phyloP scores from a whole-genome alignment of 306 rosid genomes.

The Vigna hirtella region DNA sequence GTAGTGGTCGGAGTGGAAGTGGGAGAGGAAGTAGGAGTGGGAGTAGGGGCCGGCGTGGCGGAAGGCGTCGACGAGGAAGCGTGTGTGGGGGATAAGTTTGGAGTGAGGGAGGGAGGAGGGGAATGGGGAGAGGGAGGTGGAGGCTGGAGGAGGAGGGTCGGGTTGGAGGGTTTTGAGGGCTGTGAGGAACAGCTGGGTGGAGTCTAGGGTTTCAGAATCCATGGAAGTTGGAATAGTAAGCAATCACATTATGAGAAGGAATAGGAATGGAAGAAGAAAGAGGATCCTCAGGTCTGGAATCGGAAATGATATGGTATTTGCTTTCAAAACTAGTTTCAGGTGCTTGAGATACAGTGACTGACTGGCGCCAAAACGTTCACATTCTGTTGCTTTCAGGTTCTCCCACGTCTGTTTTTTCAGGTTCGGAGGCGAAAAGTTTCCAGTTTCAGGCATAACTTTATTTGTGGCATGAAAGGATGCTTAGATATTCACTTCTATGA shows the following conservation, averaged over 20 bases:
- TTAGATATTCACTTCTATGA: background rate
- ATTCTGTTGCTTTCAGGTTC: too few species aligned
- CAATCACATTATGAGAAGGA: background rate
- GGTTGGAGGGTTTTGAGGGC: constrained; percentile 54
- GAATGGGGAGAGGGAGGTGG: constrained; percentile 36
- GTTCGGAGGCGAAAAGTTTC: background rate
- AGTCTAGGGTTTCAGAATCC: constrained; percentile 62
- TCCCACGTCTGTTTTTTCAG: too few species aligned
- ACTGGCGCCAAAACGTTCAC: background rate
- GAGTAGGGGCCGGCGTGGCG: constrained; percentile 63
- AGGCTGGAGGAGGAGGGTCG: background rate
- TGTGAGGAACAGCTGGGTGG: constrained; percentile 56
- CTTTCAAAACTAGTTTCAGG: background rate
- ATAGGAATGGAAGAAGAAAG: background rate
- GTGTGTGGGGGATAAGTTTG: constrained; percentile 81
- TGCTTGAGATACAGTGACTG: background rate
- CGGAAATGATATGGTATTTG: background rate
- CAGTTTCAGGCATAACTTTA: background rate
- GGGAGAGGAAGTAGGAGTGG: constrained; percentile 86
- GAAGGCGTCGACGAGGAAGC: constrained; percentile 85
- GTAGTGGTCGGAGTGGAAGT: constrained; percentile 95
- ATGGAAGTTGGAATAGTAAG: constrained; percentile 7
- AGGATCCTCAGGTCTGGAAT: background rate
- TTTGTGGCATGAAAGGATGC: background rate
- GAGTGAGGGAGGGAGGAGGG: constrained; percentile 67